Conservation (phyloP, 371 early-diverging fungal species). For the Syncephalastrum sp. region DNA sequence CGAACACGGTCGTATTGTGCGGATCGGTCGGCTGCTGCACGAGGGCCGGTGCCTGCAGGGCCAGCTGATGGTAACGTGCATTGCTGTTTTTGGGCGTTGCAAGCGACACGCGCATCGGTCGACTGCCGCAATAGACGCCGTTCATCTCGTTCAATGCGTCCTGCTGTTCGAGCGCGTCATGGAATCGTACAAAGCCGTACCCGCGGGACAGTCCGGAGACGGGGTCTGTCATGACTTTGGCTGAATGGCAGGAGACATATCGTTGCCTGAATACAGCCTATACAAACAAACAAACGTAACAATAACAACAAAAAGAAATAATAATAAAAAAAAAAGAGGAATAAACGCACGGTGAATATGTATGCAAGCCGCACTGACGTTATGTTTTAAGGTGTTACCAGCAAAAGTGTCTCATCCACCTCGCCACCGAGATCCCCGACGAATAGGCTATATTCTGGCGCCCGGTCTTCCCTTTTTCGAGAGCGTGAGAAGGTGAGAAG, state of each 20-base stretch:
- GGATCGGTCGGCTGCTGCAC: conserved; percentile 49
- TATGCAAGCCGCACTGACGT: background rate
- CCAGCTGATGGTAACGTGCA: conserved; percentile 27
- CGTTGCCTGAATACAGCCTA: conserved; percentile 57
- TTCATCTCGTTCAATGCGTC: conserved; percentile 83
- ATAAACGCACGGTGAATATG: too few species aligned
- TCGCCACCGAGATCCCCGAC: conserved; percentile 85
- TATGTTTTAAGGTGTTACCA: conserved; percentile 49
- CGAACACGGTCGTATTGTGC: conserved; percentile 88
- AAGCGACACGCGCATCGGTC: conserved; percentile 81
- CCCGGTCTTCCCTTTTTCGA: conserved; percentile 45
- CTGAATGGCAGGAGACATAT: conserved; percentile 73
- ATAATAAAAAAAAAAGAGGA: conserved; percentile 3
- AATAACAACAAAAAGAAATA: conserved; percentile 4
- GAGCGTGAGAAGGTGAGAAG: conserved; percentile 10
- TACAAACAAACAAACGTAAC: conserved; percentile 16
- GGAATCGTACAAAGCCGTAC: conserved; percentile 86
- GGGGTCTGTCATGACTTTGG: conserved; percentile 83
- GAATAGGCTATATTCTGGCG: conserved; percentile 81
- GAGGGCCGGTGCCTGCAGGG: conserved; percentile 38
- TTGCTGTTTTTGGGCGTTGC: conserved; percentile 70
- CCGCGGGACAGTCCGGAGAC: conserved; percentile 72
- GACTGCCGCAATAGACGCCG: conserved; percentile 67
- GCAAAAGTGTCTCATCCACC: conserved; percentile 68
- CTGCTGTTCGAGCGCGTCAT: conserved; percentile 68